Evolutionary conservation across 305 asterid species (phyloP).

Genomic region (Fraxinus paxiana): DNA sequence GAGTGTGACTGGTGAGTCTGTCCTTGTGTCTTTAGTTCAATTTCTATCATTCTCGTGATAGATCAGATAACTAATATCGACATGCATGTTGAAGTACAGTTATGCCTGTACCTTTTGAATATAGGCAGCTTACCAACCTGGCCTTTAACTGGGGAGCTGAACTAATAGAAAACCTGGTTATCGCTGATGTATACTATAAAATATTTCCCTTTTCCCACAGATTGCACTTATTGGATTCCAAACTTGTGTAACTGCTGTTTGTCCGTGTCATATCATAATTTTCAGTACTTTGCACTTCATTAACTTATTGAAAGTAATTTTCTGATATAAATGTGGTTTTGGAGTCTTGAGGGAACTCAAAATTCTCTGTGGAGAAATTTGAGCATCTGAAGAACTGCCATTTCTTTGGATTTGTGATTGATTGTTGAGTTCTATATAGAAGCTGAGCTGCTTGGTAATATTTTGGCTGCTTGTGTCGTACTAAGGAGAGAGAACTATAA

Average conservation of each 20-base stretch:
- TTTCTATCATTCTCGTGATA: neutral
- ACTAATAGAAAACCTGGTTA: neutral
- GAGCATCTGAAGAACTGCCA: neutral
- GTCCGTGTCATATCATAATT: neutral
- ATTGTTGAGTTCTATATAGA: neutral
- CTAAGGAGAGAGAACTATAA: neutral
- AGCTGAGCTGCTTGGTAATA: neutral
- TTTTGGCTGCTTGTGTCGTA: neutral
- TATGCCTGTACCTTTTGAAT: neutral
- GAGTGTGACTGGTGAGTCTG: constrained; percentile 29
- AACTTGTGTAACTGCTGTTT: neutral
- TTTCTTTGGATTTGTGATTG: neutral
- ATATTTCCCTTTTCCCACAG: neutral
- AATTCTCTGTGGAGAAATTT: neutral
- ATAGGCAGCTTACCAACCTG: neutral
- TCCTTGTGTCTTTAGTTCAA: neutral
- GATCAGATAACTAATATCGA: neutral
- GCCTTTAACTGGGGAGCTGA: neutral
- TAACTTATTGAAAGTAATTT: neutral
- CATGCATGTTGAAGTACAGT: neutral
- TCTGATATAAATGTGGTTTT: neutral
- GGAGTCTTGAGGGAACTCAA: neutral
- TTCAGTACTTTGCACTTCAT: neutral
- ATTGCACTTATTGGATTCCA: neutral
- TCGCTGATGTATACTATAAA: neutral